Evolutionary conservation across 108 stramenopile species (phyloP).

Genomic region (Nitzschia sp.): DNA sequence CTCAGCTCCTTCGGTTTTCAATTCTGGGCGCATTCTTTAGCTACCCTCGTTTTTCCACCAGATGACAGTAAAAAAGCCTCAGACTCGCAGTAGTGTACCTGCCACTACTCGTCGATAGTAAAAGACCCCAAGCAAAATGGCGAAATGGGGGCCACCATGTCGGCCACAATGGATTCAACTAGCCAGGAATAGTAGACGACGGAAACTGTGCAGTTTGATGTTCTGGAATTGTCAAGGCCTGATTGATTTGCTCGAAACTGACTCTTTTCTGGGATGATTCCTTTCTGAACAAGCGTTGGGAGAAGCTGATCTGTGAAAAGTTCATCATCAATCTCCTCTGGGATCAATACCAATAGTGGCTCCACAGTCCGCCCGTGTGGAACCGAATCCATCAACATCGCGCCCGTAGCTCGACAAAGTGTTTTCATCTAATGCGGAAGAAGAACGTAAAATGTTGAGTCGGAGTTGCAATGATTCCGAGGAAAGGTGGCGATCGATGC

Average conservation of each 20-base stretch:
- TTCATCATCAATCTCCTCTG: slow-evolving; percentile 5
- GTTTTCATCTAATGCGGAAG: background rate
- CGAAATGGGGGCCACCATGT: background rate
- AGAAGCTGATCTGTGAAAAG: background rate
- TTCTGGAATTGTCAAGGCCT: background rate
- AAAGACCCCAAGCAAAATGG: background rate
- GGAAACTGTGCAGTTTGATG: background rate
- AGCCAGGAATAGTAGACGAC: slow-evolving; percentile 6
- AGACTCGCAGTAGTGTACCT: too few relatives aligned
- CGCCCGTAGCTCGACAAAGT: background rate
- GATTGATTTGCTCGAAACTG: too few relatives aligned
- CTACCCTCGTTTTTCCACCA: too few relatives aligned
- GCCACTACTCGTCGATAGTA: too few relatives aligned
- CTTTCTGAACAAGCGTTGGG: background rate
- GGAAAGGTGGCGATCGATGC: too few relatives aligned
- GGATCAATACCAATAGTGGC: background rate
- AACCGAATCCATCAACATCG: background rate
- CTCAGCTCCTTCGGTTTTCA: too few relatives aligned
- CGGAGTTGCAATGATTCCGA: background rate
- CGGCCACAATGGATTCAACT: background rate
- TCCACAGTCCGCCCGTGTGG: background rate
- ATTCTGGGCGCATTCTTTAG: too few relatives aligned
- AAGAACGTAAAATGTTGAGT: background rate
- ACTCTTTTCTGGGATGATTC: background rate
- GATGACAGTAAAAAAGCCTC: too few relatives aligned